Conservation (phyloP, 495 filamentous ascomycete species). For the Penicillium simplicissimum region DNA sequence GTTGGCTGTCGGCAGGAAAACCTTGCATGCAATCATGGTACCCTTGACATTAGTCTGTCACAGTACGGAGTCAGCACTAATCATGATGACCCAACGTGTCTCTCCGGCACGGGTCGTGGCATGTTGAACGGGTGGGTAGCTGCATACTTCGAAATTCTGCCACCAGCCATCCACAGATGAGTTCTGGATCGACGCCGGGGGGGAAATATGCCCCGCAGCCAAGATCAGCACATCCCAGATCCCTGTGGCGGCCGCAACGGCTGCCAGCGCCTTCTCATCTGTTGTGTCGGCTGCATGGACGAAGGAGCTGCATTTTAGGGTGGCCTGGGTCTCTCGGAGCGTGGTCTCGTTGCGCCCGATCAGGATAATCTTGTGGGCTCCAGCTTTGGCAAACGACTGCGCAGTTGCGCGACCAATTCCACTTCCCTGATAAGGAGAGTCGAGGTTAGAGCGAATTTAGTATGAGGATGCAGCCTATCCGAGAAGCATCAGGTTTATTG, state of each 20-base stretch:
- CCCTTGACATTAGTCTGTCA: conserved; percentile 44
- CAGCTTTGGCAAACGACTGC: conserved; percentile 38
- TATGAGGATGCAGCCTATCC: background rate
- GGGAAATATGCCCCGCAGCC: conserved; percentile 31
- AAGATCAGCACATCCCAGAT: conserved; percentile 39
- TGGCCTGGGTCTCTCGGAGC: conserved; percentile 24
- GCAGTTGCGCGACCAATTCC: conserved; percentile 43
- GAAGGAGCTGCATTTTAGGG: conserved; percentile 3
- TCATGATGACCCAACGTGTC: background rate
- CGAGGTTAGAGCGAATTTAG: background rate
- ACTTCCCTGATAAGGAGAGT: conserved; percentile 18
- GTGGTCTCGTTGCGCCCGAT: conserved; percentile 32
- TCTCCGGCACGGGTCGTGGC: background rate
- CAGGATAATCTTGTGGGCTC: conserved; percentile 36
- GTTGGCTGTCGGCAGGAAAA: conserved; percentile 40
- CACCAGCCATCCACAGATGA: conserved; percentile 37
- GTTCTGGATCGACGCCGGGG: conserved; percentile 21
- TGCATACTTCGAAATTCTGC: conserved; percentile 36
- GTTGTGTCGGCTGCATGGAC: conserved; percentile 20
- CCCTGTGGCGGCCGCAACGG: conserved; percentile 25
- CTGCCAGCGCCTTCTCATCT: conserved; percentile 22
- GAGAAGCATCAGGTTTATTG: background rate
- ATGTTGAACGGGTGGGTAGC: background rate
- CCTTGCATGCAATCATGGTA: conserved; percentile 33
- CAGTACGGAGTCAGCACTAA: background rate